Percentiles rank a stretch among this genome's conserved stretches.
phyloP scores from a whole-genome alignment of 1,284 basidiomycete genomes.

The Jaminaea rosea region DNA sequence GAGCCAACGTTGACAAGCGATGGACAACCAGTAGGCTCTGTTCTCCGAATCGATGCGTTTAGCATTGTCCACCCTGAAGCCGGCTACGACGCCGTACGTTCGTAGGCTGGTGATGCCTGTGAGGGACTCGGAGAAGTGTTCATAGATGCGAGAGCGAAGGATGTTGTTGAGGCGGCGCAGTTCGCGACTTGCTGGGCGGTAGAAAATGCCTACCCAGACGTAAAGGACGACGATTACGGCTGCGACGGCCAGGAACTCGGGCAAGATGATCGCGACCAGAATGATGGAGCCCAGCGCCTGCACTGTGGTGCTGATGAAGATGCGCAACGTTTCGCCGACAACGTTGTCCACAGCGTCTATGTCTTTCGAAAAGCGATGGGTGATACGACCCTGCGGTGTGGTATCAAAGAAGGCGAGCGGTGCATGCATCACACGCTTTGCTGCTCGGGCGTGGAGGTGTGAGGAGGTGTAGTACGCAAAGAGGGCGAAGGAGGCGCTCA shows the following conservation, averaged over 20 bases:
- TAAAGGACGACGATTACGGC: constrained; percentile 58
- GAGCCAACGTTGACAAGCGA: constrained; percentile 27
- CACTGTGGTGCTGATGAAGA: constrained; percentile 61
- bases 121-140: constrained; percentile 21
- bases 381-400: constrained; percentile 24
- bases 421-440: constrained; percentile 16
- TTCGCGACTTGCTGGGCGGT: constrained; percentile 16
- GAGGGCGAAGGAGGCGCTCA: constrained; percentile 17
- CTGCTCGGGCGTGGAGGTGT: constrained; percentile 13
- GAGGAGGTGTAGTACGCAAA: constrained; percentile 13
- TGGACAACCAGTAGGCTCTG: constrained; percentile 23
- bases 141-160: constrained; percentile 22
- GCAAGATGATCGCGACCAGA: constrained; percentile 65
- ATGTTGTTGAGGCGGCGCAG: constrained; percentile 11
- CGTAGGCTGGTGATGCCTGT: constrained; percentile 17
- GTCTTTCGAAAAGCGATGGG: constrained; percentile 32
- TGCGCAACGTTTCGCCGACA: constrained; percentile 62
- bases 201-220: constrained; percentile 23
- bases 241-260: constrained; percentile 64
- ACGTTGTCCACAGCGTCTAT: constrained; percentile 45
- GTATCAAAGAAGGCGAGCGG: constrained; percentile 29
- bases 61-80: constrained; percentile 14
- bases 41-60: constrained; percentile 17
- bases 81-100: constrained; percentile 13
- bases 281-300: constrained; percentile 66